Percentiles rank a stretch among this genome's conserved stretches.
These are phyloP conservation scores for Ophidiomyces ophidiicola DNA, from an alignment of 2,329 filamentous ascomycete species.

Conservation along the genomic window DNA sequence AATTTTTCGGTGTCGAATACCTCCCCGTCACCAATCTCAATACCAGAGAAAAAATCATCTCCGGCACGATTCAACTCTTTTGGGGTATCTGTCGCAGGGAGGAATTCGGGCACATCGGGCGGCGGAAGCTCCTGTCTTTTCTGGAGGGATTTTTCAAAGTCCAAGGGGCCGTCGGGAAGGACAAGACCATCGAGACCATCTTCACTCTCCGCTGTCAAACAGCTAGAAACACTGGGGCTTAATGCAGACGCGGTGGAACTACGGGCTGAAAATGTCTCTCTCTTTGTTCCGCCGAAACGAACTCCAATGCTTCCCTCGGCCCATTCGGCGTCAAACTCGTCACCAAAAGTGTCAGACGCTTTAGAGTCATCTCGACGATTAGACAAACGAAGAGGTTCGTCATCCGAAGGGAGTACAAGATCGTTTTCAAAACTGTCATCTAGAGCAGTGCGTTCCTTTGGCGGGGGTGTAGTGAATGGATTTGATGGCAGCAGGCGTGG, in stretches of 20 bases:
- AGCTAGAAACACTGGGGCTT: slow-evolving; percentile 86
- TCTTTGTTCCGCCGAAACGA: slow-evolving; percentile 71
- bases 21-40: slow-evolving; percentile 76
- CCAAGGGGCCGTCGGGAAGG: slow-evolving; percentile 68
- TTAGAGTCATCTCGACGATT: slow-evolving; percentile 49
- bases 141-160: slow-evolving; percentile 67
- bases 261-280: slow-evolving; percentile 65
- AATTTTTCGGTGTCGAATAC: slow-evolving; percentile 69
- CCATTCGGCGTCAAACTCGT: slow-evolving; percentile 76
- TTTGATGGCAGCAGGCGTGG: slow-evolving; percentile 44
- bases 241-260: slow-evolving; percentile 81
- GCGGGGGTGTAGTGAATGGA: slow-evolving; percentile 39
- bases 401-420: slow-evolving; percentile 57
- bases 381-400: slow-evolving; percentile 51
- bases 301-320: slow-evolving; percentile 87
- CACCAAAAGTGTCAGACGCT: slow-evolving; percentile 48
- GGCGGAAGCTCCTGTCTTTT: slow-evolving; percentile 44
- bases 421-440: slow-evolving; percentile 62
- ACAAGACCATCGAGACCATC: slow-evolving; percentile 84
- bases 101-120: slow-evolving; percentile 26
- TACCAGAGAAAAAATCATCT: slow-evolving; percentile 73
- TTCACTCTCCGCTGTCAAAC: slow-evolving; percentile 81
- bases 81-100: slow-evolving; percentile 10
- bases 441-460: slow-evolving; percentile 29
- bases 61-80: slow-evolving; percentile 20